phyloP scores from a whole-genome alignment of 352 stramenopile species.

The Albugo laibachii region DNA sequence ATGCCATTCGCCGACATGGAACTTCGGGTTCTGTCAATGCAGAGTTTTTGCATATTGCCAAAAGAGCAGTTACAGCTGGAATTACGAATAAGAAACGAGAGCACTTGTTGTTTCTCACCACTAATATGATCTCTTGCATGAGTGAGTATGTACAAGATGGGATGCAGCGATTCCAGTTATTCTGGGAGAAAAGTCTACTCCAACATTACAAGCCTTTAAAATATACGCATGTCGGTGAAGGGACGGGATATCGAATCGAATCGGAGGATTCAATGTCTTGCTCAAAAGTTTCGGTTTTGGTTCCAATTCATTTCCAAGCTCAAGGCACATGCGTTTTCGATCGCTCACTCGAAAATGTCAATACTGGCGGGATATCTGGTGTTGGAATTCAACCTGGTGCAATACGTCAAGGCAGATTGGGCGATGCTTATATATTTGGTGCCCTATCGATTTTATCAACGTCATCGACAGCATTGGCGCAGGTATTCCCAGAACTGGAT shows the following conservation, averaged over 20 bases:
- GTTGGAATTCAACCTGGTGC: slow-evolving; percentile 46
- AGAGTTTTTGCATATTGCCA: slow-evolving; percentile 41
- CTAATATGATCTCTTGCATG: slow-evolving; percentile 73
- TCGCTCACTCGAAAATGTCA: slow-evolving; percentile 27
- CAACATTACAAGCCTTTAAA: slow-evolving; percentile 61
- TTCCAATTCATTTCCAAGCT: slow-evolving; percentile 59
- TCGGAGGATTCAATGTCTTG: slow-evolving; percentile 24
- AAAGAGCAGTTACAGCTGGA: slow-evolving; percentile 36
- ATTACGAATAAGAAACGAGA: slow-evolving; percentile 45
- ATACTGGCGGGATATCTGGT: slow-evolving; percentile 26
- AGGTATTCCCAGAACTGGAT: slow-evolving; percentile 47
- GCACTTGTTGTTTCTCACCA: slow-evolving; percentile 55
- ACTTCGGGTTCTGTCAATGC: slow-evolving; percentile 18
- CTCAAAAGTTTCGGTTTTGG: slow-evolving; percentile 51
- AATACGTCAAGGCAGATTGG: slow-evolving; percentile 37
- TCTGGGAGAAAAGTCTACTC: slow-evolving; percentile 70
- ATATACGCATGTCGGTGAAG: slow-evolving; percentile 49
- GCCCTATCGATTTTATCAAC: slow-evolving; percentile 67
- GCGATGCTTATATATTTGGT: slow-evolving; percentile 62
- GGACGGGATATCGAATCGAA: slow-evolving; percentile 48
- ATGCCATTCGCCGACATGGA: slow-evolving; percentile 25
- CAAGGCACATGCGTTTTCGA: slow-evolving; percentile 68
- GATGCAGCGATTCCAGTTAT: slow-evolving; percentile 55
- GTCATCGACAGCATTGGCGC: slow-evolving; percentile 44
- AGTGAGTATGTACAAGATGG: slow-evolving; percentile 68